Evolutionary conservation across 139 green algal species (phyloP).

Genomic region (Closterium sp.): DNA sequence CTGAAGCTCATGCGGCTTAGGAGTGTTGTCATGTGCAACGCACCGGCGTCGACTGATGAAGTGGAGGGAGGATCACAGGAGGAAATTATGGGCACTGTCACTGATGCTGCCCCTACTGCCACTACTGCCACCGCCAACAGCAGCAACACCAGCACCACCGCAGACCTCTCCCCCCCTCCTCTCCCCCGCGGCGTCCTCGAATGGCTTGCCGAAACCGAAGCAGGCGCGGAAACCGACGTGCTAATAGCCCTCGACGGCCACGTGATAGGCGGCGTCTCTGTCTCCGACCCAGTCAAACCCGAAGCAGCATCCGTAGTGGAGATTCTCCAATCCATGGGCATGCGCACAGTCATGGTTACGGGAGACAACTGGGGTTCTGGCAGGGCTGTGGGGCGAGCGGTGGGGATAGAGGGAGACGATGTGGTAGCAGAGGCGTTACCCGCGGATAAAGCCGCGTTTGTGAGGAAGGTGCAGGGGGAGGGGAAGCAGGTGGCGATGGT

Average conservation of each 20-base stretch:
- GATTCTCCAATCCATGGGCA: conserved; percentile 56
- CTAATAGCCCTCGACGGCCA: conserved; percentile 62
- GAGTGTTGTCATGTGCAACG: not conserved
- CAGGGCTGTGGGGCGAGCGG: conserved; percentile 61
- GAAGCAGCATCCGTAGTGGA: conserved; percentile 82
- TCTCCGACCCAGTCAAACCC: conserved; percentile 86
- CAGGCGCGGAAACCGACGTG: conserved; percentile 66
- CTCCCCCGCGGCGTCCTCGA: conserved; percentile 20
- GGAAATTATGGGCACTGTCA: not conserved
- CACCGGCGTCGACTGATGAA: not conserved
- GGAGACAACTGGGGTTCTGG: conserved; percentile 88
- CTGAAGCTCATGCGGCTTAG: conserved; percentile 34
- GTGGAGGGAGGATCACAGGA: not conserved
- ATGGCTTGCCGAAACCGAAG: conserved; percentile 46
- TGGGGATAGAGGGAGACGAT: conserved; percentile 30
- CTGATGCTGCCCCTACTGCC: not conserved
- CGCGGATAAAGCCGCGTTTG: conserved; percentile 64
- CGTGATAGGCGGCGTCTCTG: conserved; percentile 65
- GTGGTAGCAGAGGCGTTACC: conserved; percentile 69
- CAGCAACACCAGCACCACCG: not conserved
- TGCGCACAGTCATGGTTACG: conserved; percentile 66
- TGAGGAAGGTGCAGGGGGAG: conserved; percentile 58
- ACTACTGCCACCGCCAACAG: not conserved
- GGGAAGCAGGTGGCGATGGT: conserved; percentile 87
- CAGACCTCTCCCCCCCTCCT: not conserved